These are phyloP conservation scores for Hyphopichia buzzinii DNA, from an alignment of 1,139 yeast species.

Conservation along the genomic window DNA sequence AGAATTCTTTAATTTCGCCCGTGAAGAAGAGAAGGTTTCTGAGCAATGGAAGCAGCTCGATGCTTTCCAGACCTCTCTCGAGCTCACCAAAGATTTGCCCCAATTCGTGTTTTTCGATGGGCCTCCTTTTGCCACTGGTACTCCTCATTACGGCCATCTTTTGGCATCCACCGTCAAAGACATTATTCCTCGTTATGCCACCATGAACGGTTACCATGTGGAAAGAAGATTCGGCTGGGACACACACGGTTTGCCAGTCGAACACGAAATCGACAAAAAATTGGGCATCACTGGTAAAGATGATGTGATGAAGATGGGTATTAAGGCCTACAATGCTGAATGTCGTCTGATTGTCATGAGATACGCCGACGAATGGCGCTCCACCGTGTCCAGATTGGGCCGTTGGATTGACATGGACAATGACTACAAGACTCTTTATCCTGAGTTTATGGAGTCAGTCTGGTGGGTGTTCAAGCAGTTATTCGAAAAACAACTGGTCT, in stretches of 20 bases:
- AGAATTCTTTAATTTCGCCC: slow-evolving; percentile 63
- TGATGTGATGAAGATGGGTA: slow-evolving; percentile 91
- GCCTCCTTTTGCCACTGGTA: slow-evolving; percentile 99
- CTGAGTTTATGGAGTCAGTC: slow-evolving; percentile 93
- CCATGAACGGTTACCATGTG: slow-evolving; percentile 94
- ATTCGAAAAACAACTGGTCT: slow-evolving; percentile 80
- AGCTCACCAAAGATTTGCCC: slow-evolving; percentile 81
- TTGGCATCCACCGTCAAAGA: slow-evolving; percentile 96
- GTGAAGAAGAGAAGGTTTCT: slow-evolving; percentile 81
- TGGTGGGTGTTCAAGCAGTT: slow-evolving; percentile 99
- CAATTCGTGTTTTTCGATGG: slow-evolving; percentile 96
- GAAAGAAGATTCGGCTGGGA: slow-evolving; percentile 99
- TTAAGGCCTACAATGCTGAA: slow-evolving; percentile 88
- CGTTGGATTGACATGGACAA: slow-evolving; percentile 99
- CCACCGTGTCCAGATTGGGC: slow-evolving; percentile 88
- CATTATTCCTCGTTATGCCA: slow-evolving; percentile 95
- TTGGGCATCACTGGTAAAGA: slow-evolving; percentile 90
- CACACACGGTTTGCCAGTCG: slow-evolving; percentile 98
- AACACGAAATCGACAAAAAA: slow-evolving; percentile 97
- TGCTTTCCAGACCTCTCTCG: slow-evolving; percentile 86
- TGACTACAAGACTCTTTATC: slow-evolving; percentile 96
- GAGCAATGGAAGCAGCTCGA: slow-evolving; percentile 84
- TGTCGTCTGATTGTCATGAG: slow-evolving; percentile 98
- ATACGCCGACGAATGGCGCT: slow-evolving; percentile 92
- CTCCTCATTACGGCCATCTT: slow-evolving; percentile 98